Evolutionary conservation across 2,329 filamentous ascomycete species (phyloP).

Genomic region (Trichoderma arundinaceum): DNA sequence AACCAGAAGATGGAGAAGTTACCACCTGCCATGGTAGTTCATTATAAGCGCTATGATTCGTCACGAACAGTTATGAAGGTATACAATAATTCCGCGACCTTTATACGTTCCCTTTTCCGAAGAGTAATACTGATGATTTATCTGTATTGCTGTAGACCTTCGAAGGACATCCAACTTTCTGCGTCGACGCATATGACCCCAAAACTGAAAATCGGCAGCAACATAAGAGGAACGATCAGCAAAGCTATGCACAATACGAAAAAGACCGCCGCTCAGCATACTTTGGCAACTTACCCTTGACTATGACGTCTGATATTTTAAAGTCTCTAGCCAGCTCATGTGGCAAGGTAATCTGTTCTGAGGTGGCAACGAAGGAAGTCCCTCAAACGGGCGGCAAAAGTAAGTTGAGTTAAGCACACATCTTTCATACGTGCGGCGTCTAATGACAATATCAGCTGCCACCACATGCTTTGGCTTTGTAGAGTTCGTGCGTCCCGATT

Average conservation of each 20-base stretch:
- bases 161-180: conserved; percentile 36
- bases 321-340: conserved; percentile 45
- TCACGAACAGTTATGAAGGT: conserved; percentile 52
- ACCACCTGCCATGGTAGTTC: conserved; percentile 51
- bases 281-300: conserved; percentile 52
- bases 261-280: conserved; percentile 55
- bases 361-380: conserved; percentile 38
- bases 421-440: not conserved
- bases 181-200: conserved; percentile 40
- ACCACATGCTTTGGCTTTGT: conserved; percentile 46
- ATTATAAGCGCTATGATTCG: conserved; percentile 58
- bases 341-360: conserved; percentile 46
- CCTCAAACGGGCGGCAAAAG: conserved; percentile 32
- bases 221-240: conserved; percentile 29
- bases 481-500: conserved; percentile 48
- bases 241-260: conserved; percentile 44
- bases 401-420: conserved; percentile 1
- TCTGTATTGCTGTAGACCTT: conserved; percentile 37
- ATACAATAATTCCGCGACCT: not conserved
- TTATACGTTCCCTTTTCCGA: too few species aligned
- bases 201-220: conserved; percentile 32
- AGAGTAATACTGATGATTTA: not conserved
- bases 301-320: conserved; percentile 47
- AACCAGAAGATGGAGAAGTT: conserved; percentile 46
- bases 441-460: conserved; percentile 29